These are phyloP conservation scores for Apophysomyces variabilis DNA, from an alignment of 371 early-diverging fungal genomes.

Conservation along the genomic window DNA sequence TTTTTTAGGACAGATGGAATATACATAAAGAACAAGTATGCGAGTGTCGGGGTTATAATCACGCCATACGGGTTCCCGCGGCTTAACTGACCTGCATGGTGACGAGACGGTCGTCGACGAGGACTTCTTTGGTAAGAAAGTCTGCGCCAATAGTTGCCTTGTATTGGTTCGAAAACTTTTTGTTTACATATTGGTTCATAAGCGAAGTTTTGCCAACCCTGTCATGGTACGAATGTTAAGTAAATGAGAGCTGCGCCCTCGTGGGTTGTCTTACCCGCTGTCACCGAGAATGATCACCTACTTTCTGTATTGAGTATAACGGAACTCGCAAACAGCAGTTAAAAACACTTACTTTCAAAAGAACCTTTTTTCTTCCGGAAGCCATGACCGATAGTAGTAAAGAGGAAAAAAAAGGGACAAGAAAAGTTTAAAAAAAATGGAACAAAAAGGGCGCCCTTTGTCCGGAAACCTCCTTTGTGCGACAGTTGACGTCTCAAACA, in stretches of 20 bases:
- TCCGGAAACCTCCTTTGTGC: conserved; percentile 11
- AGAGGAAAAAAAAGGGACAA: not conserved
- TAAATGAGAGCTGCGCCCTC: not conserved
- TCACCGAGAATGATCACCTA: conserved; percentile 90
- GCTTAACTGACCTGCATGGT: conserved; percentile 83
- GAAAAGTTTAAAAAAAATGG: conserved; percentile 6
- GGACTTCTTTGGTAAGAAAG: conserved; percentile 97
- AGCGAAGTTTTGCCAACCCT: conserved; percentile 97
- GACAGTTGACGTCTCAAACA: conserved; percentile 1
- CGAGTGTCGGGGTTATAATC: not conserved
- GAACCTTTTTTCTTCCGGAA: conserved; percentile 59
- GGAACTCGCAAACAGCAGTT: not conserved
- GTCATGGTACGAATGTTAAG: not conserved
- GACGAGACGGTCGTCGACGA: conserved; percentile 83
- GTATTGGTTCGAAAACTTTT: conserved; percentile 97
- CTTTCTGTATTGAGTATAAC: not conserved
- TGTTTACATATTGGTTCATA: conserved; percentile 99
- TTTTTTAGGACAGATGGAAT: no score
- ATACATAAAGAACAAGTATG: not conserved
- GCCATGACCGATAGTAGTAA: conserved; percentile 17
- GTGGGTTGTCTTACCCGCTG: conserved; percentile 67
- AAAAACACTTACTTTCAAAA: conserved; percentile 51
- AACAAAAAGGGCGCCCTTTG: not conserved
- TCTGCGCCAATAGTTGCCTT: conserved; percentile 99
- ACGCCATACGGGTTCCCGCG: not conserved